Base-by-base conservation (phyloP, 2,329 filamentous ascomycete species). In the Monilinia fructigena region DNA sequence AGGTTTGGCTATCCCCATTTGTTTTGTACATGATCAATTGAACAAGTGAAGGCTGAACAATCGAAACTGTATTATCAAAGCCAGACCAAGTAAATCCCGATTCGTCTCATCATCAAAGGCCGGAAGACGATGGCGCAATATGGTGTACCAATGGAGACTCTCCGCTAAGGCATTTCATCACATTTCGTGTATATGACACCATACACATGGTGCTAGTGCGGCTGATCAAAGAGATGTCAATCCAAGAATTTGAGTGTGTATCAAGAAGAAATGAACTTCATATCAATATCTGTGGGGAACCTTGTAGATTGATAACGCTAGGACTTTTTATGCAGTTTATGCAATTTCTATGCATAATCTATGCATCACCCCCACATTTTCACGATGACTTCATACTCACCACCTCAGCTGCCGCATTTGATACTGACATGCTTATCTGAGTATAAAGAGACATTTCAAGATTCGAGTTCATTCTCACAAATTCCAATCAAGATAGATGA, bases 401-500 rank as follows among this genome's bases (percentile, higher is more conserved):
- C 12, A 50, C 56, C 50, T 56, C 50, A 40, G 50, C 62, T 38
- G 52, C 38, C 52, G 20, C 11, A 40, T 42, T 2, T n/a, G 6
- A 3, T 53, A 26, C 47, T 16, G 10, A 54, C 12, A 28, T 54
- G 26, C 28, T 16, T 35, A 55, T 7, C 28, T 45, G 31, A 61
- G 12, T 12, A 65, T 65, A 48, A 26, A 54, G 20, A 52, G 14
- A 26, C 16, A 42, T 14, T 14, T 0, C 18, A 53, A 28, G 5
- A 45, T 28, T 45, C 18, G 26, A 26, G 45, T n/a, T n/a, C 6
- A 54, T 35, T 14, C 14, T 2, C n/a, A 14, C 55, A 65, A 23
- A 38, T 1, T 6, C 4, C 55, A 2, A 35, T 35, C 4, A 3
- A 55, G 3, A 60, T 47, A 81, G 66, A 81, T 79, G 70, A 72